Evolutionary conservation across 805 yeast genomes (phyloP).

Genomic region (Starmerella bombicola): DNA sequence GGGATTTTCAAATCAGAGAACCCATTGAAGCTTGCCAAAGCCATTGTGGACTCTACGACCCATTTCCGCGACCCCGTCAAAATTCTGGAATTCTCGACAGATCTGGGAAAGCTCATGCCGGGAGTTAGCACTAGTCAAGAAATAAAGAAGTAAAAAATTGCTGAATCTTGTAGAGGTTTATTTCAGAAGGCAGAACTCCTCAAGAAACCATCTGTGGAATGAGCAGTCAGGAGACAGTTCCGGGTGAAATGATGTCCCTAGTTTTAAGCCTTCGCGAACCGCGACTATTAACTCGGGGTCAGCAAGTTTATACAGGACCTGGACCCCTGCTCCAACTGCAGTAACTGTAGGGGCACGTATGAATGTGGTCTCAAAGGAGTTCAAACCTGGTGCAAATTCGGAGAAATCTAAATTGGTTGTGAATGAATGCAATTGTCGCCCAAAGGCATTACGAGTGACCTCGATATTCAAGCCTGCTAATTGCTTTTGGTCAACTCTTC

Average conservation of each 20-base stretch:
- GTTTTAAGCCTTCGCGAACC: constrained; percentile 50
- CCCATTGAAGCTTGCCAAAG: constrained; percentile 61
- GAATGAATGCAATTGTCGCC: constrained; percentile 63
- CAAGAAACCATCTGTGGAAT: constrained; percentile 51
- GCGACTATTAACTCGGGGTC: constrained; percentile 44
- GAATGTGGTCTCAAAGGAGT: constrained; percentile 38
- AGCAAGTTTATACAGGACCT: constrained; percentile 23
- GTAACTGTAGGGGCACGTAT: constrained; percentile 65
- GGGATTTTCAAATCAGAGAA: constrained; percentile 66
- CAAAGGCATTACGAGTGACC: constrained; percentile 65
- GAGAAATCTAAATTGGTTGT: constrained; percentile 35
- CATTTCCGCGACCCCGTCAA: constrained; percentile 49
- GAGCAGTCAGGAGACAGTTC: constrained; percentile 48
- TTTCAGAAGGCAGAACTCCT: constrained; percentile 8
- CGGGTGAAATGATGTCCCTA: constrained; percentile 75
- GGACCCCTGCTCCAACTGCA: constrained; percentile 19
- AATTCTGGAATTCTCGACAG: constrained; percentile 53
- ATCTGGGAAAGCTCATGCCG: constrained; percentile 64
- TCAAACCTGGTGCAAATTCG: constrained; percentile 26
- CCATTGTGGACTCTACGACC: constrained; percentile 71
- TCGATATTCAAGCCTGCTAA: constrained; percentile 54
- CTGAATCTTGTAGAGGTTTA: too few species aligned
- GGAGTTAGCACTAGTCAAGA: constrained; percentile 46
- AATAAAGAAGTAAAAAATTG: neutral
- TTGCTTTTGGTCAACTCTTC: constrained; percentile 38